Conservation (phyloP, 2,329 filamentous ascomycete genomes). For the Dothiorella sarmentorum region DNA sequence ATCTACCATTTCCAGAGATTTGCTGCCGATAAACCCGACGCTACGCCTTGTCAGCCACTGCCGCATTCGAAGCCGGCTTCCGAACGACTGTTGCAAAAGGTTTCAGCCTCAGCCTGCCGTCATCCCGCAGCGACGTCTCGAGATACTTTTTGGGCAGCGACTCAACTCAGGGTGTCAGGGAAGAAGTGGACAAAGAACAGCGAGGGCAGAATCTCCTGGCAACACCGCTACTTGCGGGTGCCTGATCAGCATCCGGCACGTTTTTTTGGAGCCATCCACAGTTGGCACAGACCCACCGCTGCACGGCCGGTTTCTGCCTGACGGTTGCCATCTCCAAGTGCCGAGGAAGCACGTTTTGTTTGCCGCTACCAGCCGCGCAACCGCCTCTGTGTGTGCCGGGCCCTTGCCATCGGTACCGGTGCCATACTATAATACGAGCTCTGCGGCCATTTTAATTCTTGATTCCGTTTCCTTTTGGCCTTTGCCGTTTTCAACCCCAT, state of each 20-base stretch:
- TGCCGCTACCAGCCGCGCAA: conserved; percentile 3
- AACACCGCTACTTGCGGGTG: conserved; percentile 11
- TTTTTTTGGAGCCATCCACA: neutral
- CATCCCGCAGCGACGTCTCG: neutral
- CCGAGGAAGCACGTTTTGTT: neutral
- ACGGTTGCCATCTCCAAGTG: conserved; percentile 11
- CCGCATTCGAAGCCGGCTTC: neutral
- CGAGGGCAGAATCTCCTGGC: neutral
- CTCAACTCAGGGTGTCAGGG: too few species aligned
- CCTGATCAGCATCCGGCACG: neutral
- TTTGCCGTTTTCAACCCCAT: neutral
- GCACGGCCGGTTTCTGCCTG: conserved; percentile 4
- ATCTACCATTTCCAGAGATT: conserved; percentile 8
- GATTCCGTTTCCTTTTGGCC: neutral
- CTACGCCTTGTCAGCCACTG: neutral
- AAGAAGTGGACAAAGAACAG: neutral
- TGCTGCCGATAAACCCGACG: conserved; percentile 7
- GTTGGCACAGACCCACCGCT: conserved; percentile 4
- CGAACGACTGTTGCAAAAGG: neutral
- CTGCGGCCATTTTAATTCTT: neutral
- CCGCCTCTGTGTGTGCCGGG: neutral
- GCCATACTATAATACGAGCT: conserved; percentile 9
- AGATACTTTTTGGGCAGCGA: neutral
- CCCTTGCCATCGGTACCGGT: too few species aligned
- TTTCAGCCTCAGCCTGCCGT: neutral